A percentile compares a stretch with the other conserved stretches of the same genome.
Conservation (phyloP, 2,329 filamentous ascomycete genomes). For the Pyrenophora seminiperda region DNA sequence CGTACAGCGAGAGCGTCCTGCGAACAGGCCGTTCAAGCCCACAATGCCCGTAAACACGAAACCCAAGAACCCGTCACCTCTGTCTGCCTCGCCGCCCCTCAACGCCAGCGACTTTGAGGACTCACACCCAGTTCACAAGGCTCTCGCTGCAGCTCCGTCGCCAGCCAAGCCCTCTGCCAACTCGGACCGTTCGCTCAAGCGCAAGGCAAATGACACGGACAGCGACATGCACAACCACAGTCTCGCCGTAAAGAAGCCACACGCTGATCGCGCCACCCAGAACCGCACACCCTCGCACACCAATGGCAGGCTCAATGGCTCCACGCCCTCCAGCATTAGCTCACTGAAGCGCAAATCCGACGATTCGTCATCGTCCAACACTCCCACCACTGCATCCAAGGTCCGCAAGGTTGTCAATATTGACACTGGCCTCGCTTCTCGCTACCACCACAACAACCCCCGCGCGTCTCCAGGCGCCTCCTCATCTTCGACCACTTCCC, state of each 20-base stretch:
- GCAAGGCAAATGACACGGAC: conserved; percentile 50
- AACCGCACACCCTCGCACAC: conserved; percentile 38
- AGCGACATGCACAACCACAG: conserved; percentile 46
- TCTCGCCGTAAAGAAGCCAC: conserved; percentile 41
- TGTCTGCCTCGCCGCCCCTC: conserved; percentile 65
- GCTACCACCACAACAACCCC: conserved; percentile 41
- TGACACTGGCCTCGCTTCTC: conserved; percentile 43
- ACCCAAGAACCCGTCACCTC: conserved; percentile 65
- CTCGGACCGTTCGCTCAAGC: conserved; percentile 45
- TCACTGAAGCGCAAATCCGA: conserved; percentile 55
- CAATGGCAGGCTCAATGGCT: conserved; percentile 37
- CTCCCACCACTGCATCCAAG: conserved; percentile 34
- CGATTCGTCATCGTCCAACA: conserved; percentile 42
- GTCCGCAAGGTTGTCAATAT: conserved; percentile 44
- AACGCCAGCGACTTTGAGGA: conserved; percentile 64
- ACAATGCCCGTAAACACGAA: conserved; percentile 53
- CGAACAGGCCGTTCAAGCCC: conserved; percentile 33
- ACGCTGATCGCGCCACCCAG: conserved; percentile 35
- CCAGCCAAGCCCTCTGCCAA: conserved; percentile 42
- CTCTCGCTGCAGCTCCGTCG: conserved; percentile 42
- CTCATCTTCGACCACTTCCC: conserved; percentile 42
- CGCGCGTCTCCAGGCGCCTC: conserved; percentile 43
- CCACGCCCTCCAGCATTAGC: conserved; percentile 35
- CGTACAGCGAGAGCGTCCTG: conserved; percentile 24
- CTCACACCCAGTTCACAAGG: conserved; percentile 49